These are phyloP conservation scores for Mycosphaerella sp. DNA, from an alignment of 2,329 filamentous ascomycete genomes.

Conservation along the genomic window DNA sequence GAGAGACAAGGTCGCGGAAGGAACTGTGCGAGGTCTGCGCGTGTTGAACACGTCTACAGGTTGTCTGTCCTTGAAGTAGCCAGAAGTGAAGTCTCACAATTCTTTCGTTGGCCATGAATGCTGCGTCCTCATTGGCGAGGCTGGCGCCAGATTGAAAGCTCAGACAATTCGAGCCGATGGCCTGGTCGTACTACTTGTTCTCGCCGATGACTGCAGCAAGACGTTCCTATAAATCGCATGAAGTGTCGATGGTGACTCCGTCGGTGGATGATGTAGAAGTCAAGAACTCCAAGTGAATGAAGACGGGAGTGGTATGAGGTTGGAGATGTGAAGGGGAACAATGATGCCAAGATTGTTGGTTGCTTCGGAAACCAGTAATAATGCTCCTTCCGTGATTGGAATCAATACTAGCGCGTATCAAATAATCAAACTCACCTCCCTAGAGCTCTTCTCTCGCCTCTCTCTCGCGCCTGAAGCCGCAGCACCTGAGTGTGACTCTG, in stretches of 20 bases:
- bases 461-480: too few relatives aligned
- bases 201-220: not conserved
- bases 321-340: not conserved
- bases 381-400: not conserved
- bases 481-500: not conserved
- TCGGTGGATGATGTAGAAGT: not conserved
- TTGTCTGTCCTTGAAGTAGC: slow-evolving; percentile 2
- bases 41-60: slow-evolving; percentile 23
- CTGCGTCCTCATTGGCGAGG: not conserved
- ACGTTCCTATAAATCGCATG: not conserved
- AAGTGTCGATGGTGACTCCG: not conserved
- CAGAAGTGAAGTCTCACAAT: slow-evolving; percentile 13
- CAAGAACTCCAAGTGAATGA: not conserved
- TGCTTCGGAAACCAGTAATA: not conserved
- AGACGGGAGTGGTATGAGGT: not conserved
- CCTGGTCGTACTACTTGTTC: not conserved
- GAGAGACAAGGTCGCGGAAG: not conserved
- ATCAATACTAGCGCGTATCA: not conserved
- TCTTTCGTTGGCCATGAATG: not conserved
- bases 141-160: not conserved
- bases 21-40: slow-evolving; percentile 22
- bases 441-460: not conserved
- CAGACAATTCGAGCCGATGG: not conserved
- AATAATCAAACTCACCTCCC: not conserved
- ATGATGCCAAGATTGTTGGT: not conserved